Evolutionary conservation across 2,329 filamentous ascomycete genomes (phyloP).

Genomic region (Penicillium sp.): DNA sequence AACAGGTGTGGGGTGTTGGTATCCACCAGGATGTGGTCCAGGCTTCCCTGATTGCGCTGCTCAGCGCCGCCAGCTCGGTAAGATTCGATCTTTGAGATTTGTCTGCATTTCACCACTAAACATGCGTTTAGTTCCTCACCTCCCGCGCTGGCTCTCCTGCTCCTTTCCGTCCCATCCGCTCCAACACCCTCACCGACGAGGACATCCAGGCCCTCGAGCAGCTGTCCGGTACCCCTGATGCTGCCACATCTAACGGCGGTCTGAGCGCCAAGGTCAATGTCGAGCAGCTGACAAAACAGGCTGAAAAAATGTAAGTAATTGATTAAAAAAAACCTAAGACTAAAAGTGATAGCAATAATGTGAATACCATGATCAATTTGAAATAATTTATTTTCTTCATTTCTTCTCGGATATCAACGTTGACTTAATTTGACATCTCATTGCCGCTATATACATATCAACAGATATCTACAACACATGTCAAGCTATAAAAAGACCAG

Average conservation of each 20-base stretch:
- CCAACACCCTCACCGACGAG: slow-evolving; percentile 48
- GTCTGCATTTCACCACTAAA: not conserved
- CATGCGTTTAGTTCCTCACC: slow-evolving; percentile 61
- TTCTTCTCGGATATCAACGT: slow-evolving; percentile 2
- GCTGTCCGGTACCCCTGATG: slow-evolving; percentile 28
- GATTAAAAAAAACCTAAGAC: slow-evolving; percentile 4
- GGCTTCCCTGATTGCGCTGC: slow-evolving; percentile 78
- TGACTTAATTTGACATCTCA: not conserved
- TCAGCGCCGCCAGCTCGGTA: slow-evolving; percentile 83
- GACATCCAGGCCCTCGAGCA: slow-evolving; percentile 45
- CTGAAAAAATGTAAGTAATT: slow-evolving; percentile 30
- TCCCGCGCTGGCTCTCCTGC: slow-evolving; percentile 68
- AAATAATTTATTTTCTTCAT: not conserved
- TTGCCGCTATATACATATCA: not conserved
- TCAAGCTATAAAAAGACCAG: not conserved
- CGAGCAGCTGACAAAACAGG: slow-evolving; percentile 37
- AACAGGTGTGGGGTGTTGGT: slow-evolving; percentile 45
- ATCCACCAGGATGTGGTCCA: slow-evolving; percentile 92
- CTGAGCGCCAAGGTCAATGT: slow-evolving; percentile 35
- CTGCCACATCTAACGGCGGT: slow-evolving; percentile 23
- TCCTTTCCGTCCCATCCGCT: slow-evolving; percentile 57
- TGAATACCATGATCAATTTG: slow-evolving; percentile 11
- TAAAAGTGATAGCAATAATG: slow-evolving; percentile 15
- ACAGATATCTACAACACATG: not conserved
- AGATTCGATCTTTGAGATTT: slow-evolving; percentile 35